Evolutionary conservation across 2,329 filamentous ascomycete genomes (phyloP).

Genomic region (Sporothrix humicola): DNA sequence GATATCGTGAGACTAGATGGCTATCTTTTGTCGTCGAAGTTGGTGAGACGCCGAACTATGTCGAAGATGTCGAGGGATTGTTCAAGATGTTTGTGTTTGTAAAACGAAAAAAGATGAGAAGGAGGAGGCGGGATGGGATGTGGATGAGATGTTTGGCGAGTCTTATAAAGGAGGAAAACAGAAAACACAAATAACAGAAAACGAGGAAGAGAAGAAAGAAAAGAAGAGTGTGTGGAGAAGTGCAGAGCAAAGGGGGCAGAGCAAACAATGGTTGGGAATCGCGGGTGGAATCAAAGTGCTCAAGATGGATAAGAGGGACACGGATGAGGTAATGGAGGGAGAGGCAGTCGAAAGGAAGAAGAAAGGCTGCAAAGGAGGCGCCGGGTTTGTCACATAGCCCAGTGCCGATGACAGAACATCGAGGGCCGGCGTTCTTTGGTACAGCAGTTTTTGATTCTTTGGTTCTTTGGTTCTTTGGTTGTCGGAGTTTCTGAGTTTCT

Average conservation of each 20-base stretch:
- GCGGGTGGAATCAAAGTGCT: constrained; percentile 22
- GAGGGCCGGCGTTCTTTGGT: constrained; percentile 21
- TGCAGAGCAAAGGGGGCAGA: constrained; percentile 11
- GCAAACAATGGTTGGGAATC: constrained; percentile 11
- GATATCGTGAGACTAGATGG: neutral
- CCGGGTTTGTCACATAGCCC: constrained; percentile 36
- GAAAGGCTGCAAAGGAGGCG: constrained; percentile 8
- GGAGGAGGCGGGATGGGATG: constrained; percentile 10
- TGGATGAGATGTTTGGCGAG: constrained; percentile 25
- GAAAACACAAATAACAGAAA: constrained; percentile 14
- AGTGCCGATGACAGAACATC: constrained; percentile 31
- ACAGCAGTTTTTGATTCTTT: neutral
- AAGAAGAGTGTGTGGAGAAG: constrained; percentile 18
- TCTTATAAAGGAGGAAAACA: constrained; percentile 19
- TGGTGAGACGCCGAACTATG: constrained; percentile 7
- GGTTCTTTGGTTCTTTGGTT: constrained; percentile 15
- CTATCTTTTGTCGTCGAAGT: neutral
- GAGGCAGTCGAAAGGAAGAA: constrained; percentile 17
- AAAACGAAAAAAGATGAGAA: constrained; percentile 13
- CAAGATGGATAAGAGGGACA: constrained; percentile 13
- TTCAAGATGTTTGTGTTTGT: constrained; percentile 20
- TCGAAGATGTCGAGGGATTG: constrained; percentile 3
- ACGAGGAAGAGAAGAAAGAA: neutral
- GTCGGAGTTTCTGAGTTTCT: constrained; percentile 20
- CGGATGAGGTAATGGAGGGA: constrained; percentile 1